Conservation (phyloP, 768 basidiomycete genomes). For the Leucocoprinus leucothites region DNA sequence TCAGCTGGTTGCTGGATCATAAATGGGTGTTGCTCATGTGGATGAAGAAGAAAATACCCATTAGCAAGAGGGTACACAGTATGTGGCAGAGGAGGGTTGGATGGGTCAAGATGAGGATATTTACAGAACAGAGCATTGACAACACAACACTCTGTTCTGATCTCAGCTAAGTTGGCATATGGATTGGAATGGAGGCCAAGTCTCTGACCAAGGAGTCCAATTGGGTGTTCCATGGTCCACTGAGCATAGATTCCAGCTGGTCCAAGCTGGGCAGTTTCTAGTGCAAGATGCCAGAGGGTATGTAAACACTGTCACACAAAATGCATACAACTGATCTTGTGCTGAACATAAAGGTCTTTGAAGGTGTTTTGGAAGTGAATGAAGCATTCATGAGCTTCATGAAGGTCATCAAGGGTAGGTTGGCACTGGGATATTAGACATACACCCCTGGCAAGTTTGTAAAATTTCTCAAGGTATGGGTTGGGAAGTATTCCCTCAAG, state of each 20-base stretch:
- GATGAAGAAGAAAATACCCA: constrained; percentile 18
- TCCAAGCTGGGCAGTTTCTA: constrained; percentile 20
- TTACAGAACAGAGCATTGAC: not conserved
- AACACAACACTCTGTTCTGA: constrained; percentile 14
- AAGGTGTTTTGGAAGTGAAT: constrained; percentile 28
- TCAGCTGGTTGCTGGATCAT: constrained; percentile 2
- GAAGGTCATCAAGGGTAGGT: constrained; percentile 18
- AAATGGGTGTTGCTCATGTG: constrained; percentile 9
- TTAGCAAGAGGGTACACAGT: constrained; percentile 13
- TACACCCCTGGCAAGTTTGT: constrained; percentile 25
- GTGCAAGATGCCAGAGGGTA: constrained; percentile 22
- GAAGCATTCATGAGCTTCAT: constrained; percentile 20
- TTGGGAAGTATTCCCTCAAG: constrained; percentile 20
- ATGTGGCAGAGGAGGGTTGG: constrained; percentile 12
- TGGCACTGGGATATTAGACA: constrained; percentile 20
- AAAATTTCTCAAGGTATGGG: constrained; percentile 23
- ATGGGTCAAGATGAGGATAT: not conserved
- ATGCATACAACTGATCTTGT: constrained; percentile 23
- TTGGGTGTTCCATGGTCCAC: constrained; percentile 30
- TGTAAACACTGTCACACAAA: constrained; percentile 30
- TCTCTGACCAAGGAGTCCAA: constrained; percentile 24
- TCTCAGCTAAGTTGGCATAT: constrained; percentile 21
- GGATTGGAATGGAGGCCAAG: constrained; percentile 23
- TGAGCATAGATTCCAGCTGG: constrained; percentile 16
- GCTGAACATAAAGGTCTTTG: constrained; percentile 31